Conservation (phyloP, 1,284 basidiomycete genomes). For the Apiotrichum laibachii region DNA sequence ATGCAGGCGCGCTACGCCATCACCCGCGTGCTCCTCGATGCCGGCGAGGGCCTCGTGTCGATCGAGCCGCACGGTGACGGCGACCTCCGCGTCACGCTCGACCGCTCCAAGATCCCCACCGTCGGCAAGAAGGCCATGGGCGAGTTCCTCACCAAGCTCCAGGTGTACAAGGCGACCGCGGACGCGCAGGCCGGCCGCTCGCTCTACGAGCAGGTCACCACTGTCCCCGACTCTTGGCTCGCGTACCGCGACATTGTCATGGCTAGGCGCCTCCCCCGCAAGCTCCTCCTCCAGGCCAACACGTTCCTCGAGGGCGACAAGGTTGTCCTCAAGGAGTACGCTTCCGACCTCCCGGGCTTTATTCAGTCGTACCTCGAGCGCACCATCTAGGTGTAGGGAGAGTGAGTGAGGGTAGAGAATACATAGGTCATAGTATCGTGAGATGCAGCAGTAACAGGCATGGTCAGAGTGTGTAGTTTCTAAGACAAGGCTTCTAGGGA, state of each 20-base stretch:
- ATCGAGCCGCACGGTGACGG: conserved; percentile 14
- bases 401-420: too few relatives aligned
- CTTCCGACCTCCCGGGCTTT: conserved; percentile 14
- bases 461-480: too few relatives aligned
- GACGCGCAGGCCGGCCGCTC: conserved; percentile 16
- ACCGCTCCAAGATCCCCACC: conserved; percentile 13
- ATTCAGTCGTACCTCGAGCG: conserved; percentile 22
- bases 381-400: conserved; percentile 6
- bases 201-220: conserved; percentile 15
- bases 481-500: too few relatives aligned
- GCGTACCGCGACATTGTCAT: conserved; percentile 18
- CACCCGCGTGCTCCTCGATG: conserved; percentile 16
- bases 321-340: conserved; percentile 20
- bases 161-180: conserved; percentile 23
- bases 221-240: conserved; percentile 17
- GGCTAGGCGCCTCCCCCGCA: conserved; percentile 19
- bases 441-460: too few relatives aligned
- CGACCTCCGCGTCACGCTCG: conserved; percentile 18
- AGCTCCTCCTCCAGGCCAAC: conserved; percentile 25
- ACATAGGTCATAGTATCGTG: too few relatives aligned
- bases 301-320: conserved; percentile 15
- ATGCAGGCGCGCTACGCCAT: conserved; percentile 58
- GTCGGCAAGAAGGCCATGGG: conserved; percentile 18
- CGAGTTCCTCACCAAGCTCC: conserved; percentile 19
- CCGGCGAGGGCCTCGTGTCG: conserved; percentile 14